These are phyloP conservation scores for Colletotrichum sojae DNA, from an alignment of 2,329 filamentous ascomycete genomes.

Conservation along the genomic window DNA sequence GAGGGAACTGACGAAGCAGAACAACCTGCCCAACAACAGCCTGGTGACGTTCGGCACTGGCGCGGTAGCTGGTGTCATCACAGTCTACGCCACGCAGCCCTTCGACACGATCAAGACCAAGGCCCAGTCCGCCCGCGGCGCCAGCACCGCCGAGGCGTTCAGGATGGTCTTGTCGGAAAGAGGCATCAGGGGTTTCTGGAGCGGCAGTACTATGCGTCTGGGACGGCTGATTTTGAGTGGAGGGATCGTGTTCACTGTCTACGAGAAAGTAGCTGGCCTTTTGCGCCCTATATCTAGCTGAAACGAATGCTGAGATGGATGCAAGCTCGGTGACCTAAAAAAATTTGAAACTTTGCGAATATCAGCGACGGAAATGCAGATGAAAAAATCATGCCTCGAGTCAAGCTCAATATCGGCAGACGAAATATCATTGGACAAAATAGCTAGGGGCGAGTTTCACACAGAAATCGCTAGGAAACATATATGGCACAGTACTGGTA, in stretches of 20 bases:
- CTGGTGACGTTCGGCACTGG: slow-evolving; percentile 72
- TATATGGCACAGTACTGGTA: too few relatives aligned
- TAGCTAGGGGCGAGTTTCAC: too few relatives aligned
- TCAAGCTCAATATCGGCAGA: too few relatives aligned
- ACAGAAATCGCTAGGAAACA: too few relatives aligned
- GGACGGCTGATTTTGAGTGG: slow-evolving; percentile 75
- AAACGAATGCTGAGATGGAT: background rate
- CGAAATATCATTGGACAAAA: too few relatives aligned
- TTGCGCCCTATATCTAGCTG: slow-evolving; percentile 45
- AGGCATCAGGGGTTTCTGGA: slow-evolving; percentile 75
- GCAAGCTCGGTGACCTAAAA: too few relatives aligned
- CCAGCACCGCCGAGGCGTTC: slow-evolving; percentile 70
- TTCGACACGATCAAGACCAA: slow-evolving; percentile 77
- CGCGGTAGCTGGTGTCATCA: slow-evolving; percentile 71
- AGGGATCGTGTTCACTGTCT: slow-evolving; percentile 76
- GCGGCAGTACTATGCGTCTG: slow-evolving; percentile 77
- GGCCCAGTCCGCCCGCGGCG: slow-evolving; percentile 71
- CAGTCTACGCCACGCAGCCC: slow-evolving; percentile 71
- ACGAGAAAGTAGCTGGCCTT: slow-evolving; percentile 68
- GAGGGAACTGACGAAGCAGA: slow-evolving; percentile 50
- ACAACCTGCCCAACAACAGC: slow-evolving; percentile 42
- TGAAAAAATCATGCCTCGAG: too few relatives aligned
- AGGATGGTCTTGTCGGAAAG: slow-evolving; percentile 68
- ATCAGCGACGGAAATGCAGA: too few relatives aligned
- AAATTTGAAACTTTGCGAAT: too few relatives aligned